These are phyloP conservation scores for Amaranthus palmeri DNA, from an alignment of 148 eudicot genomes.

Conservation along the genomic window DNA sequence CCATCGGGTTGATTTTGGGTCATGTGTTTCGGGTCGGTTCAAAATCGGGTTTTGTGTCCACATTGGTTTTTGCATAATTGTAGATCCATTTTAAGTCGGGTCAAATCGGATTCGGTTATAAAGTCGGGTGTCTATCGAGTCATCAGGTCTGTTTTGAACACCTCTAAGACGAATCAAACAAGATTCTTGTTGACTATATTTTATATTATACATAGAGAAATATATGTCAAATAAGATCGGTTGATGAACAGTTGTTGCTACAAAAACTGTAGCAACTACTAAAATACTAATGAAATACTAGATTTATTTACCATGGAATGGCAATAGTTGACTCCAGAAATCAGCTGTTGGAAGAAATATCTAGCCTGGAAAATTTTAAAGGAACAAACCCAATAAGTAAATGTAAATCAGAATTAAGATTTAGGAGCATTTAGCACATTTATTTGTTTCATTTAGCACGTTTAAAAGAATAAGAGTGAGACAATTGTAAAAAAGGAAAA, in stretches of 20 bases:
- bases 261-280: neutral
- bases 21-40: too few species aligned
- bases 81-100: too few species aligned
- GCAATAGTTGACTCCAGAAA: slow-evolving; percentile 75
- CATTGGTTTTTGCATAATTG: too few species aligned
- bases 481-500: too few species aligned
- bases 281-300: neutral
- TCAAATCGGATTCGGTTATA: too few species aligned
- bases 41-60: too few species aligned
- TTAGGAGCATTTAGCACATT: neutral
- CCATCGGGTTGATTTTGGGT: too few species aligned
- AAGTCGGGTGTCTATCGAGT: too few species aligned
- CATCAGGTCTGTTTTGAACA: too few species aligned
- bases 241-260: too few species aligned
- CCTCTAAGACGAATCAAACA: neutral
- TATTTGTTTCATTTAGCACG: too few species aligned
- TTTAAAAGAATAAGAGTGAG: too few species aligned
- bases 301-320: slow-evolving; percentile 56
- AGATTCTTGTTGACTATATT: neutral
- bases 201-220: neutral
- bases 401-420: neutral
- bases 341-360: slow-evolving; percentile 79
- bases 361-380: slow-evolving; percentile 41
- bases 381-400: neutral
- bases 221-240: neutral